Evolutionary conservation across 345 rosid genomes (phyloP).

Genomic region (Firmiana major): DNA sequence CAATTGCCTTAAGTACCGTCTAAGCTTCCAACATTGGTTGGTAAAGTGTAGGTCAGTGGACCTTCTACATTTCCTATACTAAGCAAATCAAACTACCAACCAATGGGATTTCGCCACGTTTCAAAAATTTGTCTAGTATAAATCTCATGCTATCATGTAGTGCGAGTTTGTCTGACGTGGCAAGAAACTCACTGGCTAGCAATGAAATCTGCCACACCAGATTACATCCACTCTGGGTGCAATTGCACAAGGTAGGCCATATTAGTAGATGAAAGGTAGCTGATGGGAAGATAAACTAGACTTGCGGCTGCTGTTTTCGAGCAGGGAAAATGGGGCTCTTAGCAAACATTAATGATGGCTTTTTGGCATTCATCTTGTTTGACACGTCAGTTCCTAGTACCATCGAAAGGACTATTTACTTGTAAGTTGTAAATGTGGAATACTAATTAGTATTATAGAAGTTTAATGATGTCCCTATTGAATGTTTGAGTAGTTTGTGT

Average conservation of each 20-base stretch:
- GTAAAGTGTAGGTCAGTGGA: constrained; percentile 29
- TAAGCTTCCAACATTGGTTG: constrained; percentile 33
- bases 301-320: not conserved
- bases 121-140: not conserved
- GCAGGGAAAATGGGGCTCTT: not conserved
- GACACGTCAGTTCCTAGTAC: not conserved
- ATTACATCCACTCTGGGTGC: not conserved
- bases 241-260: not conserved
- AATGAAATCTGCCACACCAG: not conserved
- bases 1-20: constrained; percentile 18
- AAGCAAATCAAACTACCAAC: not conserved
- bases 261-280: not conserved
- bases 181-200: not conserved
- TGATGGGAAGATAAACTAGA: not conserved
- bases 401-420: not conserved
- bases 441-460: not conserved
- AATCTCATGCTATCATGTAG: not conserved
- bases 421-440: no score
- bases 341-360: not conserved
- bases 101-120: not conserved
- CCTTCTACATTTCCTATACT: not conserved
- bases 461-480: not conserved
- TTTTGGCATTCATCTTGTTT: not conserved
- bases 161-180: not conserved
- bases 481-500: no score